Evolutionary conservation across 1,284 basidiomycete genomes (phyloP), one percentile per base, ranked within the genome.

Genomic region (Butyriboletus appendiculatus): DNA sequence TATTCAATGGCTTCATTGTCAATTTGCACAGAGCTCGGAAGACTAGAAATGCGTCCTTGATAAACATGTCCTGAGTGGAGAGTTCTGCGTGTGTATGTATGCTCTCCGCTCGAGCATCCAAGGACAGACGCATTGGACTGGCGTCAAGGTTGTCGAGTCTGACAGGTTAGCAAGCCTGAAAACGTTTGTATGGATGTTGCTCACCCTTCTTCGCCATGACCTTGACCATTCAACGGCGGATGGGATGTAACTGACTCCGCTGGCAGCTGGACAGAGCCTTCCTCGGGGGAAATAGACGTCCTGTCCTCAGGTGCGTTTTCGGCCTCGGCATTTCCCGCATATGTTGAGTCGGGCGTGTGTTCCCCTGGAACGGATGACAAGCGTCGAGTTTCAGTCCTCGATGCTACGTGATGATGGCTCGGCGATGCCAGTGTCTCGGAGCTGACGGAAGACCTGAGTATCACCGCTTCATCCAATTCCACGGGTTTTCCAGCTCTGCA

Each of bases 1-100:
- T 86, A 58, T 93, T 92, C 41, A 98, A 76, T 16, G 95, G 90
- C 70, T 97, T 98, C 95, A 98, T 97, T n/a, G 94, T 95, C 59
- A 98, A 77, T 71, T 98, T 98, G 77, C 96, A 98, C 32, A 98
- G 75, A 0, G 96, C 94, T 46, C 96, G 82, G 75, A 98, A 96
- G 22, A 98, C 94, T 58, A 98, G 81, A 76, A 97, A 98, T 0
- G 96, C 94, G 66, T 98, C 96, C 70, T 98, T 98, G 67, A 96
- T 82, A 70, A 95, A 95, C 45, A 96, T 75, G 63, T 97, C 94
- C 47, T 90, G 81, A n/a, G 78, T 76, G 22, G 81, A 82, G 55
- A 90, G 67, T 32, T 65, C 69, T 42, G 50, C 32, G 15, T 46
- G 52, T 2, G 42, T 24, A 40, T 70, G 45, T 33, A 53, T 33